Conservation (phyloP, 495 filamentous ascomycete genomes). For the Physcia stellaris region DNA sequence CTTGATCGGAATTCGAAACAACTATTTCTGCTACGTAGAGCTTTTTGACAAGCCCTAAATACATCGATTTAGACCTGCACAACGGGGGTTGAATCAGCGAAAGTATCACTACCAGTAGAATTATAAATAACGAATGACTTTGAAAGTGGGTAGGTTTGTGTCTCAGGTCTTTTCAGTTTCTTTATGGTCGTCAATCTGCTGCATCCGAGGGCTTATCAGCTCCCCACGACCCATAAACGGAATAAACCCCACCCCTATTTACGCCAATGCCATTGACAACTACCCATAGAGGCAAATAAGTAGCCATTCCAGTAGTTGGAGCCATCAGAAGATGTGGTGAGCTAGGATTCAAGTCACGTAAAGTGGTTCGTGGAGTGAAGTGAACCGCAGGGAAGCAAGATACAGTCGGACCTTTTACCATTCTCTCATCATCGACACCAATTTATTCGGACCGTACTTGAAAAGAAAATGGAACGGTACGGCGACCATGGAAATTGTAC, state of each 20-base stretch:
- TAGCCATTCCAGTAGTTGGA: too few relatives aligned
- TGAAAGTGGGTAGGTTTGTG: constrained; percentile 3
- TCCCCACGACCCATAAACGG: not conserved
- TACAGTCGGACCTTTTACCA: constrained; percentile 55
- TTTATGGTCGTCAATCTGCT: constrained; percentile 32
- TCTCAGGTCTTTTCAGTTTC: constrained; percentile 51
- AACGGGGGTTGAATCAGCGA: too few relatives aligned
- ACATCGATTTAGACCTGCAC: too few relatives aligned
- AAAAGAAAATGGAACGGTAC: too few relatives aligned
- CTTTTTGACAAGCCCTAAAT: too few relatives aligned
- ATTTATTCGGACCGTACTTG: too few relatives aligned
- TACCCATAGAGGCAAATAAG: constrained; percentile 1
- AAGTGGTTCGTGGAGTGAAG: constrained; percentile 2
- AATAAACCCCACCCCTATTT: constrained; percentile 9
- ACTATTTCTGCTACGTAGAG: too few relatives aligned
- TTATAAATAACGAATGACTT: too few relatives aligned
- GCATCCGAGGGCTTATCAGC: constrained; percentile 10
- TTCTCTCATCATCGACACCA: constrained; percentile 38
- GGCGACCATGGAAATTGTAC: too few relatives aligned
- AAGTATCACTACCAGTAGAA: too few relatives aligned
- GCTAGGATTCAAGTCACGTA: constrained; percentile 1
- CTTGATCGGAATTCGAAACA: too few relatives aligned
- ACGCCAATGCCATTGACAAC: constrained; percentile 26
- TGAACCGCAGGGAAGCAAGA: constrained; percentile 9
- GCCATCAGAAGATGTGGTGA: too few relatives aligned